phyloP scores from a whole-genome alignment of 768 basidiomycete genomes.

The Phylloporus rhodoxanthus region DNA sequence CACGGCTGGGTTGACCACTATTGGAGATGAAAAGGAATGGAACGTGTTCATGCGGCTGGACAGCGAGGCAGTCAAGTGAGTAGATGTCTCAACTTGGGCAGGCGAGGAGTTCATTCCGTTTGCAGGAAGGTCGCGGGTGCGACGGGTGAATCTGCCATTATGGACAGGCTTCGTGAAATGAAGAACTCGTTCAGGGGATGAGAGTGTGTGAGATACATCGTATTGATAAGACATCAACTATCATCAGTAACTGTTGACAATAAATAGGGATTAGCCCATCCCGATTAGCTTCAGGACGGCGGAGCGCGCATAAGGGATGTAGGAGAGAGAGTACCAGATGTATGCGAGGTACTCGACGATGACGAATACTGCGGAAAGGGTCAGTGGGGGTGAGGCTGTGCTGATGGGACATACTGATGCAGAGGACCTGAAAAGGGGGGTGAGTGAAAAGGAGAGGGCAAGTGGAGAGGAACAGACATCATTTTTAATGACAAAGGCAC shows the following conservation, averaged over 20 bases:
- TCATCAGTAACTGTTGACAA: neutral
- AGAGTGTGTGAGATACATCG: conserved; percentile 10
- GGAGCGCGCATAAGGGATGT: conserved; percentile 86
- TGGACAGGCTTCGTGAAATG: conserved; percentile 69
- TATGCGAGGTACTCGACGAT: conserved; percentile 88
- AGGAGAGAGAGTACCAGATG: conserved; percentile 82
- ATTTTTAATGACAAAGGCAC: conserved; percentile 70
- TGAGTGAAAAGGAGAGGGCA: neutral
- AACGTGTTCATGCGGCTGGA: conserved; percentile 90
- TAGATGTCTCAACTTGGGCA: conserved; percentile 3
- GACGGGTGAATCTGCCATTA: conserved; percentile 45
- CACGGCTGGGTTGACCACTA: conserved; percentile 80
- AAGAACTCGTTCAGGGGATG: conserved; percentile 82
- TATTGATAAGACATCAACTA: conserved; percentile 1
- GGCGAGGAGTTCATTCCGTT: neutral
- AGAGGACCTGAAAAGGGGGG: conserved; percentile 45
- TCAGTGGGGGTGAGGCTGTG: neutral
- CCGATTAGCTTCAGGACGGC: conserved; percentile 64
- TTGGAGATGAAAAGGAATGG: conserved; percentile 90
- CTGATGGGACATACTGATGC: conserved; percentile 44
- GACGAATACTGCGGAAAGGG: conserved; percentile 62
- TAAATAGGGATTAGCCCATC: conserved; percentile 19
- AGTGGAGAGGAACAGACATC: conserved; percentile 41
- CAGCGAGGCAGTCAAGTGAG: conserved; percentile 58
- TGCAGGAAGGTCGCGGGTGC: conserved; percentile 47